Evolutionary conservation across 2,329 filamentous ascomycete genomes (phyloP).

Genomic region (Delphinella strobiligena): DNA sequence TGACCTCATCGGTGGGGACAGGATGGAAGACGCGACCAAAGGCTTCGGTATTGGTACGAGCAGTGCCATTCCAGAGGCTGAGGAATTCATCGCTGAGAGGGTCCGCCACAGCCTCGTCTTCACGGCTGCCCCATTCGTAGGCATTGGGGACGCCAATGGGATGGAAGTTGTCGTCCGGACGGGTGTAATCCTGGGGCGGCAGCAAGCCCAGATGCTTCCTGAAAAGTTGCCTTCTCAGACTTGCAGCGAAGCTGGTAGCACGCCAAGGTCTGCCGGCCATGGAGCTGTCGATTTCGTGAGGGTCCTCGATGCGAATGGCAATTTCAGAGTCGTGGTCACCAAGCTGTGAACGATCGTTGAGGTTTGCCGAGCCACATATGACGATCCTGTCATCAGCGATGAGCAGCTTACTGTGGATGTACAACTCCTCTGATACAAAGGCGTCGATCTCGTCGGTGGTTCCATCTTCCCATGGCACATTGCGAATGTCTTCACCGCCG

Average conservation of each 20-base stretch:
- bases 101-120: slow-evolving; percentile 53
- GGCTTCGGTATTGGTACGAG: slow-evolving; percentile 65
- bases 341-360: slow-evolving; percentile 65
- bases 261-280: slow-evolving; percentile 65
- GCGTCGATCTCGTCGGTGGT: slow-evolving; percentile 46
- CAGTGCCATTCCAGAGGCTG: slow-evolving; percentile 60
- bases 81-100: slow-evolving; percentile 59
- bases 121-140: slow-evolving; percentile 36
- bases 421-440: slow-evolving; percentile 51
- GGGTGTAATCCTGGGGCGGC: slow-evolving; percentile 57
- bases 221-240: slow-evolving; percentile 74
- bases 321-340: slow-evolving; percentile 80
- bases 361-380: slow-evolving; percentile 66
- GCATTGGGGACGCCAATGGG: slow-evolving; percentile 44
- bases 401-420: slow-evolving; percentile 57
- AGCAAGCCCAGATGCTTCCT: slow-evolving; percentile 83
- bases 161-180: slow-evolving; percentile 44
- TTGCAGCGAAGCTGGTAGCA: slow-evolving; percentile 65
- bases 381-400: slow-evolving; percentile 74
- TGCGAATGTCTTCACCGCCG: slow-evolving; percentile 55
- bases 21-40: slow-evolving; percentile 74
- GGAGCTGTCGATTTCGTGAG: slow-evolving; percentile 51
- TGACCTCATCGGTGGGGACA: slow-evolving; percentile 57
- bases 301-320: slow-evolving; percentile 77
- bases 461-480: slow-evolving; percentile 47